Base-by-base conservation (phyloP, 208 protist species). In the Leptomonas seymouri region DNA sequence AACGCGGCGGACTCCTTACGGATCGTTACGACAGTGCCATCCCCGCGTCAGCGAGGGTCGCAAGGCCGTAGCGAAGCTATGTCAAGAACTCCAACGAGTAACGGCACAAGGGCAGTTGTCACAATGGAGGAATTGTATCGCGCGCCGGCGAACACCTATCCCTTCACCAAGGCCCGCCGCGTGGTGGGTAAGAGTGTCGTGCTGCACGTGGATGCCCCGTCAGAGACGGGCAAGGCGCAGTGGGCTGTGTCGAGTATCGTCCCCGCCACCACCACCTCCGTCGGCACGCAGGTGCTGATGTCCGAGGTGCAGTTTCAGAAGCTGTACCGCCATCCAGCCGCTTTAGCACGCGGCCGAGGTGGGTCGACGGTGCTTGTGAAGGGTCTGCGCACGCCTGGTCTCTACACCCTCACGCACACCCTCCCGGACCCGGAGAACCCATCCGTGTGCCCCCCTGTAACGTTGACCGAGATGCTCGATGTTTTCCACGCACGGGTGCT, bases 351-450 rank as follows among this genome's bases (percentile, higher is more conserved):
- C 16, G 79, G 80, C 15, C 27, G 67, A 11, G 81, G 80, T n/a
- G 90, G 88, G 15, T 69, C 82, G 8, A 90, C 86, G 6, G 88
- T 73, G 12, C 70, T 87, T 36, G 75, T 94, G 48, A 76, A 61
- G 8, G 84, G 84, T 15, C 74, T 97, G 50, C 41, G 56, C 25
- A 82, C 76, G 11, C 85, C 89, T 12, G 91, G 91, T 3, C 70
- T 97, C 12, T 97, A 97, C 79, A 91, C 81, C 21, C 71, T 97
- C 41, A 67, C 53, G 3, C 81, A 91, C 76, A 30, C 66, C 27
- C 60, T 82, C 49, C 78, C 82, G 0, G 91, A 97, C 76, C 87
- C 91, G 4, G 56, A 42, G 45, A 71, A 94, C 72, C 91, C 91
- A 6, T 46, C 56, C 31, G 62, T 84, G 16, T 97, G 91, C 62